These are phyloP conservation scores for Davidsoniella eucalypti DNA, from an alignment of 2,329 filamentous ascomycete species.

Conservation along the genomic window DNA sequence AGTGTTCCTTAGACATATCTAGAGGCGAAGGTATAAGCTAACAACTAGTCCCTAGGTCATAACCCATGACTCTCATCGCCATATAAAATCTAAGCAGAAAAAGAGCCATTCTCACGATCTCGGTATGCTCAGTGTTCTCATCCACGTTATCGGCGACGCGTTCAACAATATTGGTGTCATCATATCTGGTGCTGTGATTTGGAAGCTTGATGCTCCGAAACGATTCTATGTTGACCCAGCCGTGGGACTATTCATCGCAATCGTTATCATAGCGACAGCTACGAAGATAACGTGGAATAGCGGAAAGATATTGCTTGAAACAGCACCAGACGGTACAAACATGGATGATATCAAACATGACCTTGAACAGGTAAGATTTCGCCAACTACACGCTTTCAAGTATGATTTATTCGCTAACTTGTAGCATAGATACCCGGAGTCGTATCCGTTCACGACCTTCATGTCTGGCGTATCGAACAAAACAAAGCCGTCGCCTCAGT, in stretches of 20 bases:
- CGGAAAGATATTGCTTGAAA: slow-evolving; percentile 52
- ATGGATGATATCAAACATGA: slow-evolving; percentile 50
- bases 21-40: too few relatives aligned
- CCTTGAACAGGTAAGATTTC: slow-evolving; percentile 37
- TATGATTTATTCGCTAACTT: slow-evolving; percentile 13
- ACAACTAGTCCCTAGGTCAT: neutral
- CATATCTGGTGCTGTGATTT: slow-evolving; percentile 50
- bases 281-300: slow-evolving; percentile 44
- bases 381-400: neutral
- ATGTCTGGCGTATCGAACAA: slow-evolving; percentile 60
- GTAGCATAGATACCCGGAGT: slow-evolving; percentile 43
- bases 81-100: slow-evolving; percentile 20
- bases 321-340: slow-evolving; percentile 42
- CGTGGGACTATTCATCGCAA: slow-evolving; percentile 48
- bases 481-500: slow-evolving; percentile 52
- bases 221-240: slow-evolving; percentile 59
- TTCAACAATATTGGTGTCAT: slow-evolving; percentile 66
- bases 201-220: slow-evolving; percentile 38
- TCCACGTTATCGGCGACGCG: slow-evolving; percentile 57
- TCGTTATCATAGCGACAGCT: slow-evolving; percentile 54
- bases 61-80: slow-evolving; percentile 33
- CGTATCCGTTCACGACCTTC: slow-evolving; percentile 51
- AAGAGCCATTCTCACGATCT: slow-evolving; percentile 36
- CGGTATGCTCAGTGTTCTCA: slow-evolving; percentile 53
- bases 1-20: too few relatives aligned